These are phyloP conservation scores for Phytophthora brassicae DNA, from an alignment of 352 stramenopile genomes.

Conservation along the genomic window DNA sequence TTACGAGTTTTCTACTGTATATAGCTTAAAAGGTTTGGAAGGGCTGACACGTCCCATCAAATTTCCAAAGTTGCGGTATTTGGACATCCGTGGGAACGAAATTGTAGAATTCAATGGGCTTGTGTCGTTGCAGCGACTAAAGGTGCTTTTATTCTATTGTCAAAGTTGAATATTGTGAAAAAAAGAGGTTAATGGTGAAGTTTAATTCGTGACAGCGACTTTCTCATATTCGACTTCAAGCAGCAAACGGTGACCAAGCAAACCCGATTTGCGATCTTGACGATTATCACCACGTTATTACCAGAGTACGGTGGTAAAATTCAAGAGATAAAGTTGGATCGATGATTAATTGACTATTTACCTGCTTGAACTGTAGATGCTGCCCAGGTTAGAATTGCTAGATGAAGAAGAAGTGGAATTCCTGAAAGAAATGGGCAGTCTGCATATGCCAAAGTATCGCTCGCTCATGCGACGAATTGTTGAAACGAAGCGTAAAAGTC, in stretches of 20 bases:
- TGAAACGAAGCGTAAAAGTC: constrained; percentile 21
- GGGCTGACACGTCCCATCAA: constrained; percentile 65
- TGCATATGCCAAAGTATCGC: constrained; percentile 72
- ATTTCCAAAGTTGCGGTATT: constrained; percentile 66
- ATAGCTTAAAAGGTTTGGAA: constrained; percentile 52
- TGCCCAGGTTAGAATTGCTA: constrained; percentile 50
- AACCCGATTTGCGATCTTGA: constrained; percentile 70
- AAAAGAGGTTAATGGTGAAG: background rate
- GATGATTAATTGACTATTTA: background rate
- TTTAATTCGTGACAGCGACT: constrained; percentile 38
- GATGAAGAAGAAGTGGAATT: constrained; percentile 74
- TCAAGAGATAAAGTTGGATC: background rate
- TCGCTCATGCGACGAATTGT: constrained; percentile 47
- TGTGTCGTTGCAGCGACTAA: constrained; percentile 48
- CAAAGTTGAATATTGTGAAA: background rate
- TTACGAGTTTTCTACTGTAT: background rate
- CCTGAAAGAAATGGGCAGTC: constrained; percentile 52
- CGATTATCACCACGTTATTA: constrained; percentile 54
- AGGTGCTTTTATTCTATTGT: constrained; percentile 31
- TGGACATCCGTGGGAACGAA: constrained; percentile 73
- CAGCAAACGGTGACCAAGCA: constrained; percentile 44
- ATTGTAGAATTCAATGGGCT: constrained; percentile 46
- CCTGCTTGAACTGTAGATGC: constrained; percentile 35
- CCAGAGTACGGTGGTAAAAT: constrained; percentile 33
- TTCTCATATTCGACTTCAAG: constrained; percentile 62